Evolutionary conservation across 2,329 filamentous ascomycete genomes (phyloP).

Genomic region (Cladosporium velox): DNA sequence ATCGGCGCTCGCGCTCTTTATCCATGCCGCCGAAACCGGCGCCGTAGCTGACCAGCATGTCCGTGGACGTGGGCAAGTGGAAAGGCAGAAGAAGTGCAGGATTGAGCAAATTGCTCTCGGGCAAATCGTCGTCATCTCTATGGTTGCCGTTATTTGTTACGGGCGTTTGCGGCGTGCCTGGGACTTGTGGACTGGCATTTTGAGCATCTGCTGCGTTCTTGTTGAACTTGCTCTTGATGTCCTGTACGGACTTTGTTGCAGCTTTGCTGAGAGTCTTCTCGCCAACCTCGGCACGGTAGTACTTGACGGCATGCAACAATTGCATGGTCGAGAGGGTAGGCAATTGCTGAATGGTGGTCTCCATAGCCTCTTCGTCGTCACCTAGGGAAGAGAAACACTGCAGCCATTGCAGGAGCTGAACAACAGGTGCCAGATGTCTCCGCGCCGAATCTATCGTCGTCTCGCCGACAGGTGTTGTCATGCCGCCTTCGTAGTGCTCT

Average conservation of each 20-base stretch:
- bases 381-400: slow-evolving; percentile 95
- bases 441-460: slow-evolving; percentile 81
- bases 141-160: slow-evolving; percentile 28
- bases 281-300: slow-evolving; percentile 92
- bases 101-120: slow-evolving; percentile 77
- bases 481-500: slow-evolving; percentile 92
- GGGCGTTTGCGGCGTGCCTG: slow-evolving; percentile 20
- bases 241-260: slow-evolving; percentile 80
- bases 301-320: slow-evolving; percentile 85
- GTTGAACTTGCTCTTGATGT: slow-evolving; percentile 64
- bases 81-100: slow-evolving; percentile 93
- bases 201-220: slow-evolving; percentile 16
- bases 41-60: slow-evolving; percentile 95
- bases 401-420: slow-evolving; percentile 94
- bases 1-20: slow-evolving; percentile 87
- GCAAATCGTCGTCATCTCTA: slow-evolving; percentile 65
- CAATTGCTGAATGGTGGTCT: slow-evolving; percentile 86
- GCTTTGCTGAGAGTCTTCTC: slow-evolving; percentile 89
- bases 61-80: slow-evolving; percentile 89
- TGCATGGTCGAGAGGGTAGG: slow-evolving; percentile 83
- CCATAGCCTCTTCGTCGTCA: slow-evolving; percentile 84
- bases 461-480: slow-evolving; percentile 81
- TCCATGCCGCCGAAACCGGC: slow-evolving; percentile 93
- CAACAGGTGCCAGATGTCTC: slow-evolving; percentile 82
- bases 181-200: slow-evolving; percentile 1